Base-by-base conservation (phyloP, 169 alveolate species). In the Fabrea salina region DNA sequence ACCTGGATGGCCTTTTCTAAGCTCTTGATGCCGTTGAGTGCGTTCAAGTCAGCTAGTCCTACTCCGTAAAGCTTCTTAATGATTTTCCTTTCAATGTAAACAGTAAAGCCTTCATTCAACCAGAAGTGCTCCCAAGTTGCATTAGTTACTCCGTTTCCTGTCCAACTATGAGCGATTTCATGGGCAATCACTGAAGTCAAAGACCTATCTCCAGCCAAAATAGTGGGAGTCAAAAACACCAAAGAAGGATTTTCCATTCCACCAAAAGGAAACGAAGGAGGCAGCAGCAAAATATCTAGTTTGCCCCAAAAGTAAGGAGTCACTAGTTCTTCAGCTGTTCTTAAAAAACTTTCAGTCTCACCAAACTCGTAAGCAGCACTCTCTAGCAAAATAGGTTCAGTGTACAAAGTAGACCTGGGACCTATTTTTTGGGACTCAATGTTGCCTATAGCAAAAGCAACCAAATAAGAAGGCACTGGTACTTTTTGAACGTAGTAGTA, bases 171-270 rank as follows among this genome's bases (percentile, higher is more conserved):
- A 47, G 91, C 89, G 67, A 95, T 92, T 86, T 95, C 98, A 75
- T 95, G 97, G 35, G 94, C 92, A 6, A 91, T 77, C 6, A 92
- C 91, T 35, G 86, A 74, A 5, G 87, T 87, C 16, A 80, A 80
- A 57, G 94, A 82, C 53, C 84, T 89, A 75, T 95, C 98, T 32
- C 97, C 98, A 27, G 93, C 91, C 13, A 95, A 72, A 49, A 95
- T 66, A 8, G 95, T 83, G 0, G 96, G 95, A 33, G 93, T 80
- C 35, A 84, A 90, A 80, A 92, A 92, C 22, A 96, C 88, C 41
- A 88, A 71, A 49, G 89, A 89, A 2, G 98, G 98, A 70, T 95
- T 95, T 66, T 95, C 98, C 98, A 95, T 95, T 3, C 98, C 98
- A n/a, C 98, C 98, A 80, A 76, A 92, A 7, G 96, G 96, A 87